Conservation (phyloP, 768 basidiomycete species). For the Boletus rubescentipes region DNA sequence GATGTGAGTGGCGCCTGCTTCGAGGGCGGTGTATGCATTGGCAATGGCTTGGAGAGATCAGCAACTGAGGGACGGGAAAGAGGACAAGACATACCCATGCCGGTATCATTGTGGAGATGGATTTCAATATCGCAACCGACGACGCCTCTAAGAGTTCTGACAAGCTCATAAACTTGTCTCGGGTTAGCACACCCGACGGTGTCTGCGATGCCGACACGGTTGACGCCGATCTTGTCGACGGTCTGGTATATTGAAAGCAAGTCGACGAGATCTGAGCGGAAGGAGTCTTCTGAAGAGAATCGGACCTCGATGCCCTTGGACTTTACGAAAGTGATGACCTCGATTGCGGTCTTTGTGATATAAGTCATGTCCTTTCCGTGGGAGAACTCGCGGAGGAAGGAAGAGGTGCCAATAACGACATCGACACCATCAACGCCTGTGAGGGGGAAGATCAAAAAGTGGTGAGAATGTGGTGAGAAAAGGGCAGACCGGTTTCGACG, state of each 20-base stretch:
- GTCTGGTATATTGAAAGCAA: slow-evolving; percentile 98
- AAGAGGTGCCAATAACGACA: slow-evolving; percentile 98
- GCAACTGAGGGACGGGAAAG: background rate
- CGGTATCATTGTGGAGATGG: slow-evolving; percentile 98
- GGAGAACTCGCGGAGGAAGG: slow-evolving; percentile 98
- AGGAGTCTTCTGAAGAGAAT: slow-evolving; percentile 99
- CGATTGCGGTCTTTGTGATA: slow-evolving; percentile 98
- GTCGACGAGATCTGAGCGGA: slow-evolving; percentile 99
- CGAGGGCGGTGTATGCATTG: slow-evolving; percentile 96
- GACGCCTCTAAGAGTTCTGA: slow-evolving; percentile 92
- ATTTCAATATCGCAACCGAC: slow-evolving; percentile 98
- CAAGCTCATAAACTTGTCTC: slow-evolving; percentile 96
- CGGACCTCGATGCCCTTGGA: slow-evolving; percentile 99
- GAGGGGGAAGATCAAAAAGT: background rate
- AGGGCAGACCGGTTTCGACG: slow-evolving; percentile 86
- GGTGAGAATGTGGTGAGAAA: background rate
- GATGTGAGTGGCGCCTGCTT: slow-evolving; percentile 98
- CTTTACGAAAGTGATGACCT: slow-evolving; percentile 99
- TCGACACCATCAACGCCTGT: slow-evolving; percentile 97
- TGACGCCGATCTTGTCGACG: slow-evolving; percentile 98
- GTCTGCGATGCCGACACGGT: slow-evolving; percentile 98
- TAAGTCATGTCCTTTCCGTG: slow-evolving; percentile 99
- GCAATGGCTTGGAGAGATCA: slow-evolving; percentile 69
- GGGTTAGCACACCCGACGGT: slow-evolving; percentile 99
- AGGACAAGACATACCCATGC: slow-evolving; percentile 67